These are phyloP conservation scores for Dalbergia cultrata DNA, from an alignment of 306 rosid genomes.

Conservation along the genomic window DNA sequence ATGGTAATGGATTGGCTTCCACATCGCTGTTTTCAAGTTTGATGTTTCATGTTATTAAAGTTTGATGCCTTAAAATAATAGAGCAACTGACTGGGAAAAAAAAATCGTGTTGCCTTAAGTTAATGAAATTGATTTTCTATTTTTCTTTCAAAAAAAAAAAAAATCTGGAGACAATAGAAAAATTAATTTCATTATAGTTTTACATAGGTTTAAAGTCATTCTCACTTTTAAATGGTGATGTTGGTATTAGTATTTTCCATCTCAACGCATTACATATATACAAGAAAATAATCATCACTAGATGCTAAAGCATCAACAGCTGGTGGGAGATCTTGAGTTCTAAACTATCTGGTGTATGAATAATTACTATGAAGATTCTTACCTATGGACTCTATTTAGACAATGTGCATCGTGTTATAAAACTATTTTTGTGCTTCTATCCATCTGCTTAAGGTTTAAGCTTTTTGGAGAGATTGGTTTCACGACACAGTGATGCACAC, in stretches of 20 bases:
- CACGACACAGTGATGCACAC: neutral
- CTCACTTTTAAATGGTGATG: neutral
- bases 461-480: no score
- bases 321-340: neutral
- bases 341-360: neutral
- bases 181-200: neutral
- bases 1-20: constrained; percentile 62
- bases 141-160: neutral
- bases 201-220: neutral
- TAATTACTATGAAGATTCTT: constrained; percentile 8
- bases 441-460: no score
- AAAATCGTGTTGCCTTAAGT: neutral
- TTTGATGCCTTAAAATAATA: constrained; percentile 20
- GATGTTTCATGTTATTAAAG: constrained; percentile 5
- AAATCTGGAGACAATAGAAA: neutral
- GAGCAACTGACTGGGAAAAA: neutral
- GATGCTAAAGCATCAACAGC: neutral
- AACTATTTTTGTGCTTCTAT: no score
- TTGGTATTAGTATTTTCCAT: neutral
- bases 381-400: neutral
- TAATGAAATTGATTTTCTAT: constrained; percentile 35
- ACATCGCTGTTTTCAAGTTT: constrained; percentile 26
- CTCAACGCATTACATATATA: no score
- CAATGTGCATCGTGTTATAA: neutral
- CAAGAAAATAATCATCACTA: neutral